Conservation (phyloP, 352 stramenopile genomes). For the Phytopythium cucurbitacearum region DNA sequence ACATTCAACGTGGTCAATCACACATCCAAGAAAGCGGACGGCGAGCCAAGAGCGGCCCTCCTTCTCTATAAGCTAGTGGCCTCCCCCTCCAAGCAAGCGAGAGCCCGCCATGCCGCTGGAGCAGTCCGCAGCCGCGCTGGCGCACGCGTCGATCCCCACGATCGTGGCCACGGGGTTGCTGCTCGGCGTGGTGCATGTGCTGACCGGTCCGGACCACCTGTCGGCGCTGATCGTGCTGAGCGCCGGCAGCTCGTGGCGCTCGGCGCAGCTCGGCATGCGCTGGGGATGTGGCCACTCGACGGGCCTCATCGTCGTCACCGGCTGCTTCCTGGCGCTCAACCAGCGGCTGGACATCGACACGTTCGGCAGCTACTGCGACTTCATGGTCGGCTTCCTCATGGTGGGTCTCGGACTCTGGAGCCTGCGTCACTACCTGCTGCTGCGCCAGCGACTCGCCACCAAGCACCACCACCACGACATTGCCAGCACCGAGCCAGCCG, state of each 20-base stretch:
- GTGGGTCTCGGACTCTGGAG: constrained; percentile 54
- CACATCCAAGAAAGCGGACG: too few species aligned
- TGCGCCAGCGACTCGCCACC: constrained; percentile 26
- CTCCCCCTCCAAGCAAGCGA: not conserved
- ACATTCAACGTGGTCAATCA: too few species aligned
- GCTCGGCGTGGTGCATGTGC: constrained; percentile 44
- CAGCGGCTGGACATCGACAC: constrained; percentile 37
- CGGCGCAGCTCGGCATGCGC: constrained; percentile 77
- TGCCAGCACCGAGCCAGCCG: constrained; percentile 8
- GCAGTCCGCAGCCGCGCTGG: constrained; percentile 24
- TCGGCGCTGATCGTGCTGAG: constrained; percentile 83
- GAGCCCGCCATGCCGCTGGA: constrained; percentile 10
- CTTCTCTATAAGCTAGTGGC: too few species aligned
- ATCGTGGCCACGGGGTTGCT: constrained; percentile 40
- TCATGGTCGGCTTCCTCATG: constrained; percentile 74
- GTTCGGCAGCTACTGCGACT: constrained; percentile 60
- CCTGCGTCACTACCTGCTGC: constrained; percentile 40
- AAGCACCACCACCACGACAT: constrained; percentile 15
- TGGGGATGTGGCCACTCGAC: constrained; percentile 88
- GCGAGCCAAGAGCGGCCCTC: too few species aligned
- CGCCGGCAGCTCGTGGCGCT: constrained; percentile 57
- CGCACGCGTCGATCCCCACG: constrained; percentile 26
- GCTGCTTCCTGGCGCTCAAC: constrained; percentile 51
- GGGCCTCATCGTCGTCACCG: constrained; percentile 70
- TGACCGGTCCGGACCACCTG: constrained; percentile 80